A percentile compares a stretch with the other conserved stretches of the same genome.
phyloP scores from a whole-genome alignment of 2,329 filamentous ascomycete genomes.

The Exophiala xenobiotica region DNA sequence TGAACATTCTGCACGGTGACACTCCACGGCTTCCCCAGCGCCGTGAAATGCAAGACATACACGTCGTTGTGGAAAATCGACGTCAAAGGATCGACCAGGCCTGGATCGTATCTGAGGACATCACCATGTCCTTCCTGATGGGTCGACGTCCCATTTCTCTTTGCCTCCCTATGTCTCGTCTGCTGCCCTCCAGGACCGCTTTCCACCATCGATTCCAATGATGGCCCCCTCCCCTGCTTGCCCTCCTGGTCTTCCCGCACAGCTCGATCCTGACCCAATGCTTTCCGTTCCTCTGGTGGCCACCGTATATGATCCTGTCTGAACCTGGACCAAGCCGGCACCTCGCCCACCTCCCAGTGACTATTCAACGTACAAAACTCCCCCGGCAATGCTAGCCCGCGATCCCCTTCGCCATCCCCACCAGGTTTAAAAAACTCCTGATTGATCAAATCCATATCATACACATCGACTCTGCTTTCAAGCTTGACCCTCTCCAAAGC shows the following conservation, averaged over 20 bases:
- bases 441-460: conserved; percentile 17
- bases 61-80: conserved; percentile 6
- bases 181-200: too few species aligned
- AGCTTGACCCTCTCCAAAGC: neutral
- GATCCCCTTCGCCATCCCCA: neutral
- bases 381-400: neutral
- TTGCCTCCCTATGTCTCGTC: too few species aligned
- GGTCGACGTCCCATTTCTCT: too few species aligned
- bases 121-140: too few species aligned
- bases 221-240: too few species aligned
- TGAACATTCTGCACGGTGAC: conserved; percentile 1
- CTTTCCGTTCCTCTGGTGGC: too few species aligned
- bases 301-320: neutral
- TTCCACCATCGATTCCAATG: too few species aligned
- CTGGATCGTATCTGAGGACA: neutral
- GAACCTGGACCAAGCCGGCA: conserved; percentile 7
- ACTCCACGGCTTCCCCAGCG: conserved; percentile 8
- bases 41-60: conserved; percentile 9
- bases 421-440: neutral
- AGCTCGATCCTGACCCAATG: too few species aligned
- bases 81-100: conserved; percentile 6
- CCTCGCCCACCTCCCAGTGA: conserved; percentile 4
- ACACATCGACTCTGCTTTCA: neutral
- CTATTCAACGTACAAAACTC: conserved; percentile 5
- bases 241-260: too few species aligned